These are phyloP conservation scores for Gautieria morchelliformis DNA, from an alignment of 768 basidiomycete species.

Conservation along the genomic window DNA sequence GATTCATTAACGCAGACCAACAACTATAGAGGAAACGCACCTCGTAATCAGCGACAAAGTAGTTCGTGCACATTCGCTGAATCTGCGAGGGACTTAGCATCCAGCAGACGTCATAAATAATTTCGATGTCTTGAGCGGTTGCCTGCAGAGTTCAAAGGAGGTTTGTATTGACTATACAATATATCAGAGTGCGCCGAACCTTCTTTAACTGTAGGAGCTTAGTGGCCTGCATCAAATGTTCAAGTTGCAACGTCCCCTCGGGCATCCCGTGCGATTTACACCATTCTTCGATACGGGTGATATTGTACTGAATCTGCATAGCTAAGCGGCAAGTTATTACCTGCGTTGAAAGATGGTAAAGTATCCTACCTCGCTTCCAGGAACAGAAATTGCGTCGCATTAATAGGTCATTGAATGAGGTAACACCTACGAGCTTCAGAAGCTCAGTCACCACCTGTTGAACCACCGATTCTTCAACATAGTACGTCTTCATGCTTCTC, in stretches of 20 bases:
- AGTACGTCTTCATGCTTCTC: slow-evolving; percentile 97
- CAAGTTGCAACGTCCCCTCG: slow-evolving; percentile 92
- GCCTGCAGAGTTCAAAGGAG: slow-evolving; percentile 40
- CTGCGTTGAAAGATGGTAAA: neutral
- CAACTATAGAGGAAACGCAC: slow-evolving; percentile 29
- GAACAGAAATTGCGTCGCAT: slow-evolving; percentile 99
- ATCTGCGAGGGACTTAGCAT: slow-evolving; percentile 99
- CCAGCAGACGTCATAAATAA: slow-evolving; percentile 99
- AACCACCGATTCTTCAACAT: slow-evolving; percentile 94
- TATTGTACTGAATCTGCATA: slow-evolving; percentile 99
- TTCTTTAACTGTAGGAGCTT: slow-evolving; percentile 97
- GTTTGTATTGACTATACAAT: neutral
- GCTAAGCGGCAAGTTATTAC: slow-evolving; percentile 37
- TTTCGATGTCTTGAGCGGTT: slow-evolving; percentile 91
- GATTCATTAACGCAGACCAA: neutral
- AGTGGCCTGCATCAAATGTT: slow-evolving; percentile 99
- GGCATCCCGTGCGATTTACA: slow-evolving; percentile 99
- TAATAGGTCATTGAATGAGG: slow-evolving; percentile 94
- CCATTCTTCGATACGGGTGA: slow-evolving; percentile 96
- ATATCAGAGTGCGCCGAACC: slow-evolving; percentile 30
- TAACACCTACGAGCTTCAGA: slow-evolving; percentile 90
- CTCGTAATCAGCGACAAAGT: slow-evolving; percentile 99
- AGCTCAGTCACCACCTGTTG: slow-evolving; percentile 94
- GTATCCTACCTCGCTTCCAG: slow-evolving; percentile 87
- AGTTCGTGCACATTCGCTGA: slow-evolving; percentile 97